A percentile compares a stretch with the other conserved stretches of the same genome.
Evolutionary conservation across 2,329 filamentous ascomycete genomes (phyloP).

Genomic region (Zymoseptoria passerinii): DNA sequence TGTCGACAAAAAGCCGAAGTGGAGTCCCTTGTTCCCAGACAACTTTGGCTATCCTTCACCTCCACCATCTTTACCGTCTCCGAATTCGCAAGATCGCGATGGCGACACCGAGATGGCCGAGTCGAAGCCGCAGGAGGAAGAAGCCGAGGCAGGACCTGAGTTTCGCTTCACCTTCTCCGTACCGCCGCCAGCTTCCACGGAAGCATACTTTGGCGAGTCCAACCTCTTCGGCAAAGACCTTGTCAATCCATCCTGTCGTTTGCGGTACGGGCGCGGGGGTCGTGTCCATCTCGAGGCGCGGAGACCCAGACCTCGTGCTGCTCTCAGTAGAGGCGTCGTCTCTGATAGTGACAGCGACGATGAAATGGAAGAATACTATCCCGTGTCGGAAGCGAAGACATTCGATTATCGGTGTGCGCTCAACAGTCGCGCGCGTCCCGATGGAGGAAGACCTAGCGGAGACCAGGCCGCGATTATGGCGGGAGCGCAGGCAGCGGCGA

Average conservation of each 20-base stretch:
- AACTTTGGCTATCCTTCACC: constrained; percentile 36
- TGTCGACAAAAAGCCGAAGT: constrained; percentile 20
- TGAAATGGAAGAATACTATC: constrained; percentile 43
- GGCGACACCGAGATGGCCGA: constrained; percentile 33
- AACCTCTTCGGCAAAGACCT: constrained; percentile 14
- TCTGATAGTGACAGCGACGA: constrained; percentile 83
- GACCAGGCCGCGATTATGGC: constrained; percentile 18
- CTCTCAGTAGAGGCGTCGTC: constrained; percentile 27
- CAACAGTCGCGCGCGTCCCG: constrained; percentile 36
- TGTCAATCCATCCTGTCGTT: constrained; percentile 59
- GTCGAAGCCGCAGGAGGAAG: constrained; percentile 16
- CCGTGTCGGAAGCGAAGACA: constrained; percentile 40
- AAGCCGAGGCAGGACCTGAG: constrained; percentile 17
- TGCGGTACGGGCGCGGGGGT: constrained; percentile 75
- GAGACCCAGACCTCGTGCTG: constrained; percentile 19
- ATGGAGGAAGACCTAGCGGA: constrained; percentile 16
- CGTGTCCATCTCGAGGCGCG: constrained; percentile 73
- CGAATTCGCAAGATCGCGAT: constrained; percentile 30
- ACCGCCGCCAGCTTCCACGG: constrained; percentile 8
- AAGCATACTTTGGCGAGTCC: constrained; percentile 7
- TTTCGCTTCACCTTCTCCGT: constrained; percentile 16
- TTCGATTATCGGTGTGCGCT: constrained; percentile 60
- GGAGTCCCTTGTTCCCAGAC: constrained; percentile 23
- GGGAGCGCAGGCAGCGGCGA: constrained; percentile 8
- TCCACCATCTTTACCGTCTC: constrained; percentile 39